Base-by-base conservation (phyloP, 352 stramenopile genomes). In the Phytophthora multivora region DNA sequence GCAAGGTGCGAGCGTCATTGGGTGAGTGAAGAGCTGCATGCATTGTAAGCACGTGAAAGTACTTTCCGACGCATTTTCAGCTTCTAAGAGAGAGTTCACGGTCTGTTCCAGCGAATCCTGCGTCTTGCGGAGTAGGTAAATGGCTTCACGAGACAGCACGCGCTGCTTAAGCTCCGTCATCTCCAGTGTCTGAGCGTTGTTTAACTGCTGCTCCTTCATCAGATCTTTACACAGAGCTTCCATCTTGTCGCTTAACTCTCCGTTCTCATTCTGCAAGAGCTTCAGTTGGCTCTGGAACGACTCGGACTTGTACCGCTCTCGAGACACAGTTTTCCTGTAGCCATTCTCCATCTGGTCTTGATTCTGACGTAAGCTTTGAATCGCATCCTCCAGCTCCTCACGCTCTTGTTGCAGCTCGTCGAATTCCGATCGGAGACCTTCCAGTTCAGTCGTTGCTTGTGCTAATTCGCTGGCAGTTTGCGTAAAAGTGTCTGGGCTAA, bases 41-140 rank as follows among this genome's bases (percentile, higher is more conserved):
- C 84, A 91, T 43, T 89, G 79, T 30, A 93, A 39, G 46, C 84
- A 93, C 15, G 82, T 91, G 48, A 91, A 90, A 0, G 82, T 80
- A 61, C 72, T 89, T 60, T 93, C 84, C 8, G 84, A 93, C 13
- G 84, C 77, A 12, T 73, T 75, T 43, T 93, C 84, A 1, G 84
- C 76, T 51, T 90, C 80, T 5, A 90, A 63, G 3, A 93, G 71
- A n/a, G 78, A 66, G 23, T 73, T 80, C 40, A 91, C 82, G 0
- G 84, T 90, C 50, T 84, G 73, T 33, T 89, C 79, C 19, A 93
- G 76, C 2, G 82, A 81, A 40, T 87, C 74, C 51, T 91, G 84
- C 0, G 82, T 88, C 43, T 75, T 71, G 0, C 73, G 73, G 12
- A 93, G 65, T 52, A 89, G 57, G 5, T 72, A 63, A 18, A 90